Evolutionary conservation across 495 filamentous ascomycete genomes (phyloP).

Genomic region (Talaromyces adpressus): DNA sequence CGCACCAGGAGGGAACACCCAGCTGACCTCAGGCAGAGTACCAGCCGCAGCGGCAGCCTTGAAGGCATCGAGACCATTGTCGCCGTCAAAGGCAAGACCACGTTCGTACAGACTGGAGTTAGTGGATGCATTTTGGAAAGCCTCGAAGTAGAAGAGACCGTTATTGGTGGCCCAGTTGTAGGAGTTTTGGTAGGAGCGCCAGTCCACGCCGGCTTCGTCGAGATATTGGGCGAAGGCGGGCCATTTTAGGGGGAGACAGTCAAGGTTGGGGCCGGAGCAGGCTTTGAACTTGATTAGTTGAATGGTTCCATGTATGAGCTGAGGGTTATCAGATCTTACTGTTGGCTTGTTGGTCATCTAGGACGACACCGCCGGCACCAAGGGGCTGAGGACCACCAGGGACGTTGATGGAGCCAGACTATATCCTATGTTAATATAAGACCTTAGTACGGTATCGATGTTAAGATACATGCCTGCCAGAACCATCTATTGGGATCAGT

Average conservation of each 20-base stretch:
- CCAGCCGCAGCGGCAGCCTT: background rate
- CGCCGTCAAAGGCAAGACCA: constrained; percentile 2
- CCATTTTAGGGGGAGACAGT: constrained; percentile 7
- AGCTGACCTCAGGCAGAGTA: constrained; percentile 1
- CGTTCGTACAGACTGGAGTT: constrained; percentile 2
- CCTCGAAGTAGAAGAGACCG: constrained; percentile 8
- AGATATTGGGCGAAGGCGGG: constrained; percentile 6
- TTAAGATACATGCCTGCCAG: constrained; percentile 8
- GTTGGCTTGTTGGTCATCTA: constrained; percentile 3
- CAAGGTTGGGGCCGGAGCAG: background rate
- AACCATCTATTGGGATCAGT: constrained; percentile 8
- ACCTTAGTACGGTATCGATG: no score
- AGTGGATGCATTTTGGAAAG: background rate
- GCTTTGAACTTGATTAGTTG: background rate
- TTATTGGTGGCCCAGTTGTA: constrained; percentile 8
- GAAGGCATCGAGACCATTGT: constrained; percentile 4
- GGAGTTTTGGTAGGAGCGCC: constrained; percentile 5
- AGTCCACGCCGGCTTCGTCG: constrained; percentile 6
- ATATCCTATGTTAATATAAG: background rate
- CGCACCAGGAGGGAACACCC: constrained; percentile 5
- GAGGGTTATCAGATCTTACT: background rate
- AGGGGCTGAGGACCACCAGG: background rate
- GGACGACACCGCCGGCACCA: constrained; percentile 5
- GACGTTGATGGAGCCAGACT: constrained; percentile 5
- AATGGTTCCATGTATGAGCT: background rate